Base-by-base conservation (phyloP, 768 basidiomycete species). In the Mycena albidolilacea region DNA sequence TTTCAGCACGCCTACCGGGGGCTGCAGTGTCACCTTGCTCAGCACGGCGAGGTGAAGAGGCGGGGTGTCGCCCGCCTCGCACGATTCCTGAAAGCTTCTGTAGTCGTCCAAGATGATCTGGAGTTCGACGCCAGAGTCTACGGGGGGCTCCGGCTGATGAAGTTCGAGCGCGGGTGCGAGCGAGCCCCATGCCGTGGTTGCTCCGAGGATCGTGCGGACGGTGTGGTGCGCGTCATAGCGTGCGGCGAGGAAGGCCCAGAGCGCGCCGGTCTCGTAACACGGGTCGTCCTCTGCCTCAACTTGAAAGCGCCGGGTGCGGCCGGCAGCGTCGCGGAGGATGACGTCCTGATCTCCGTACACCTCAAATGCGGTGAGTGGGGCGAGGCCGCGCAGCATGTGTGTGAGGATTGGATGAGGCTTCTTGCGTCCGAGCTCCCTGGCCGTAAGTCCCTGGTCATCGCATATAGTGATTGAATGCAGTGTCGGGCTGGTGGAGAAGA, bases 301-400 rank as follows among this genome's bases (percentile, higher is more conserved):
- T 1, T 17, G 14, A 23, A 66, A 57, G 52, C 41, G 64, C 21
- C 54, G 54, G 1, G 41, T 57, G 54, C 64, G 64, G 2, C 64
- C 64, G 1, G 17, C 12, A 23, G 64, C 52, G 39, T 66, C 64
- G 64, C 64, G 64, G 17, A 66, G 54, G 64, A 55, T 2, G 54
- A 66, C 54, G 41, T 66, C 41, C 64, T 66, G 64, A 23, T 66
- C 64, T n/a, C 37, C 17, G 64, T 66, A 21, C 38, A 66, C 64
- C 64, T 65, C 50, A 15, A 67, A 67, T 10, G 58, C 46, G 37
- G 21, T 48, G 43, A 67, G 15, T 2, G 66, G 43, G 55, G 2
- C 41, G 41, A 67, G 65, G 55, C 43, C 65, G 55, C 54, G 65
- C 41, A 67, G 35, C 65, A 67, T 67, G 65, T 57, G 57, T 9